Base-by-base conservation (phyloP, 176 grass and related monocot genomes). In the Oryza officinalis region DNA sequence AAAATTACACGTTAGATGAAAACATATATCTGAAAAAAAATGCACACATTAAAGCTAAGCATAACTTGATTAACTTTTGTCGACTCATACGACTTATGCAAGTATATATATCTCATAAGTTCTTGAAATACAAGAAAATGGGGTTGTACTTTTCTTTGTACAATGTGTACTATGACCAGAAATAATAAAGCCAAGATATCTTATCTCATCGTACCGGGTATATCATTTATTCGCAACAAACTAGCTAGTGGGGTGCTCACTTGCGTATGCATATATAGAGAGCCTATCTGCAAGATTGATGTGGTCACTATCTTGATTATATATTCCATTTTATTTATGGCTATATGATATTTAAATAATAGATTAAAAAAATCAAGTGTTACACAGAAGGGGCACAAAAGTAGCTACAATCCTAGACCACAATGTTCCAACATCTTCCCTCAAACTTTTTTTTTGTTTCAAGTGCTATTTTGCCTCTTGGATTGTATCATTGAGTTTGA, bases 191-290 rank as follows among this genome's bases (percentile, higher is more conserved):
- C 50, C 66, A 85, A 46, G 68, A 52, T 22, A 84, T 87, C 63
- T 87, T 75, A 87, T 81, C 85, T 45, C 63, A 76, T 87, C 85
- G 78, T 87, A 81, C 71, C 44, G 45, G 68, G 72, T 23, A 59
- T 71, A 18, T 45, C 71, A 76, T 81, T 81, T 59, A 86, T 86
- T 69, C 3, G 78, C 71, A 87, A 81, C 85, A 87, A 63, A 87
- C 78, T 23, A 6, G 17, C 57, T 66, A 67, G 60, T 68, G 61
- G 72, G 45, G 31, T 70, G 26, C 26, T 63, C 35, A 13, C 68
- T 31, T 72, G 80, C 67, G 26, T 35, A 81, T 27, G 40, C 69
- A 50, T 22, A 22, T 22, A 22, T 22, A 10, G 38, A 28, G 50
- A 82, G n/a, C 68, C 68, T 82, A 72, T 82, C 80, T 41, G 31